These are phyloP conservation scores for Boletus vermiculosoides DNA, from an alignment of 768 basidiomycete genomes.

Conservation along the genomic window DNA sequence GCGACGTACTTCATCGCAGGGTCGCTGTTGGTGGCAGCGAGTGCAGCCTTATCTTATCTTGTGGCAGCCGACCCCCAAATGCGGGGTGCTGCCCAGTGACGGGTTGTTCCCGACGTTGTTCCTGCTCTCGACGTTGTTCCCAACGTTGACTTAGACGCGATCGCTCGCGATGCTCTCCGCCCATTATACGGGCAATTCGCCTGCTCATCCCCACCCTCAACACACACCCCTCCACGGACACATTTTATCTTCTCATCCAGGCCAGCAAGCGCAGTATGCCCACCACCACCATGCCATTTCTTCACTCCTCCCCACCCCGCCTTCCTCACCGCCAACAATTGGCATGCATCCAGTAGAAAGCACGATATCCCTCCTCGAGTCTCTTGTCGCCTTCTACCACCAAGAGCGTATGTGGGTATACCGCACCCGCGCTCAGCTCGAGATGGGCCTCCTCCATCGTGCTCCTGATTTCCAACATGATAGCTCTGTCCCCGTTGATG, in stretches of 20 bases:
- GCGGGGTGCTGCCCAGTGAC: slow-evolving; percentile 7
- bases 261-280: slow-evolving; percentile 23
- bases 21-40: neutral
- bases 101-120: neutral
- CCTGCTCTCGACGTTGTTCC: too few relatives aligned
- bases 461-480: slow-evolving; percentile 8
- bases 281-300: slow-evolving; percentile 29
- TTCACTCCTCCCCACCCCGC: slow-evolving; percentile 35
- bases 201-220: slow-evolving; percentile 20
- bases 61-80: slow-evolving; percentile 19
- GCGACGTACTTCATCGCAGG: slow-evolving; percentile 84
- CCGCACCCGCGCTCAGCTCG: slow-evolving; percentile 59
- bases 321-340: slow-evolving; percentile 32
- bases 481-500: slow-evolving; percentile 3
- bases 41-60: slow-evolving; percentile 17
- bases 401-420: slow-evolving; percentile 72
- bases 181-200: slow-evolving; percentile 24
- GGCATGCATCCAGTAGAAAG: slow-evolving; percentile 39
- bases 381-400: slow-evolving; percentile 65
- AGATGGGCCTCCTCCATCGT: slow-evolving; percentile 40
- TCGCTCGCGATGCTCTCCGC: slow-evolving; percentile 70
- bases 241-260: slow-evolving; percentile 26
- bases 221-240: slow-evolving; percentile 27
- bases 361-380: slow-evolving; percentile 60
- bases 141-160: slow-evolving; percentile 4